Conservation (phyloP, 495 filamentous ascomycete genomes). For the Talaromyces thailandensis region DNA sequence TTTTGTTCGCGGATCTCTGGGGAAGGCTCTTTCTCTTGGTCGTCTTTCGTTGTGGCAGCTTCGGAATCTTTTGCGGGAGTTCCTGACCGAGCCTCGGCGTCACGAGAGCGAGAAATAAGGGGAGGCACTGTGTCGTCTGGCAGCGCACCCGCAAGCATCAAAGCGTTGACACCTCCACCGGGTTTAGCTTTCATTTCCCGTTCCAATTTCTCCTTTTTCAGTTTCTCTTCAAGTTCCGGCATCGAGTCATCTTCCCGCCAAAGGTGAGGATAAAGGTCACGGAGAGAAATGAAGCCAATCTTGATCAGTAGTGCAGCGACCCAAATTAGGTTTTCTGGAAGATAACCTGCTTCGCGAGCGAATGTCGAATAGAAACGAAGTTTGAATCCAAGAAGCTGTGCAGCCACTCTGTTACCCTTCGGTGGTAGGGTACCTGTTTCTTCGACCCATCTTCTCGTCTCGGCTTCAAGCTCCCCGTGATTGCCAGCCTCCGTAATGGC, state of each 20-base stretch:
- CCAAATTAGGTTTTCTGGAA: conserved; percentile 87
- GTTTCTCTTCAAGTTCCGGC: conserved; percentile 54
- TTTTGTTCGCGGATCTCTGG: conserved; percentile 89
- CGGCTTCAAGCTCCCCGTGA: conserved; percentile 33
- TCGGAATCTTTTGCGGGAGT: conserved; percentile 43
- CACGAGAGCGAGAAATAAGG: conserved; percentile 27
- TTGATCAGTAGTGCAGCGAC: conserved; percentile 90
- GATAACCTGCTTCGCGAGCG: conserved; percentile 57
- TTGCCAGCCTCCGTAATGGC: conserved; percentile 33
- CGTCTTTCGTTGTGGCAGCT: conserved; percentile 32
- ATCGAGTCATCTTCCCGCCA: conserved; percentile 80
- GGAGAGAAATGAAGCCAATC: conserved; percentile 92
- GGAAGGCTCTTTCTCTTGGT: conserved; percentile 49
- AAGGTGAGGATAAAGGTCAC: conserved; percentile 87
- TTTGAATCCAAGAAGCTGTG: conserved; percentile 95
- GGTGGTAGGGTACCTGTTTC: conserved; percentile 74
- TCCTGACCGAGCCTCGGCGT: conserved; percentile 31
- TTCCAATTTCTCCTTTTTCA: conserved; percentile 70
- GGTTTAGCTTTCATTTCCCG: conserved; percentile 57
- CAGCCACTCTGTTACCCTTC: conserved; percentile 78
- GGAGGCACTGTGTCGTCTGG: conserved; percentile 67
- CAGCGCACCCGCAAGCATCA: conserved; percentile 80
- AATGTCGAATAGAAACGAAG: conserved; percentile 82
- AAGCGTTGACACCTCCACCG: conserved; percentile 66
- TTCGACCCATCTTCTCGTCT: conserved; percentile 61